phyloP scores from a whole-genome alignment of 169 alveolate species.

The Babesia bigemina region DNA sequence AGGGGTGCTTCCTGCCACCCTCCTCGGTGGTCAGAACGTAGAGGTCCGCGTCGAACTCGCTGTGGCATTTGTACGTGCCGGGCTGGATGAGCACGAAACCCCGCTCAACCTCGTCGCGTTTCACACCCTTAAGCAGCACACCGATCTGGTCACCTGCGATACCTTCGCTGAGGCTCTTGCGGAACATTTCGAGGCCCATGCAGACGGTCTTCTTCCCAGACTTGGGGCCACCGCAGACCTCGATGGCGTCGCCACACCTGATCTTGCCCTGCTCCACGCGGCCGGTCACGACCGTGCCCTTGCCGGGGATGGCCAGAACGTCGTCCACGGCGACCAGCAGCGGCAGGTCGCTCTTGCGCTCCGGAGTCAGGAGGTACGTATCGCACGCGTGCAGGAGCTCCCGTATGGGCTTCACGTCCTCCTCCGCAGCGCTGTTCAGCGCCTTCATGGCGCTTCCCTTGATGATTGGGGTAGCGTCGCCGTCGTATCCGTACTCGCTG shows the following conservation, averaged over 20 bases:
- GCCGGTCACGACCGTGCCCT: constrained; percentile 94
- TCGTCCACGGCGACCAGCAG: constrained; percentile 88
- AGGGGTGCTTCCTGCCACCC: constrained; percentile 95
- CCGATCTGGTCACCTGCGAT: constrained; percentile 96
- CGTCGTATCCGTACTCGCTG: constrained; percentile 86
- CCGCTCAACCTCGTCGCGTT: constrained; percentile 86
- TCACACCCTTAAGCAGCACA: constrained; percentile 88
- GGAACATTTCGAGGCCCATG: constrained; percentile 91
- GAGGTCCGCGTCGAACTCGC: constrained; percentile 87
- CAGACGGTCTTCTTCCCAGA: constrained; percentile 78
- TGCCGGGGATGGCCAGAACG: constrained; percentile 88
- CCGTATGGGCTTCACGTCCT: constrained; percentile 72
- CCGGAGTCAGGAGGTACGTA: constrained; percentile 80
- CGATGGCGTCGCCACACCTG: constrained; percentile 88
- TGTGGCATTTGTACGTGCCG: constrained; percentile 81
- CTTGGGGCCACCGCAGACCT: constrained; percentile 87
- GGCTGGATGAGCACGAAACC: constrained; percentile 90
- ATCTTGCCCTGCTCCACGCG: constrained; percentile 92
- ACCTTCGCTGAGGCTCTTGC: constrained; percentile 89
- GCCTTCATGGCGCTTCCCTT: constrained; percentile 94
- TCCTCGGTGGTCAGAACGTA: constrained; percentile 92
- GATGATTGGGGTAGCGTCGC: constrained; percentile 87
- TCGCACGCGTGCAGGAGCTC: constrained; percentile 89
- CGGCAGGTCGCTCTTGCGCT: constrained; percentile 86
- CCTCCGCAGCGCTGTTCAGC: constrained; percentile 73